Evolutionary conservation across 768 basidiomycete species (phyloP).

Genomic region (Chalciporus sphaerocephalus): DNA sequence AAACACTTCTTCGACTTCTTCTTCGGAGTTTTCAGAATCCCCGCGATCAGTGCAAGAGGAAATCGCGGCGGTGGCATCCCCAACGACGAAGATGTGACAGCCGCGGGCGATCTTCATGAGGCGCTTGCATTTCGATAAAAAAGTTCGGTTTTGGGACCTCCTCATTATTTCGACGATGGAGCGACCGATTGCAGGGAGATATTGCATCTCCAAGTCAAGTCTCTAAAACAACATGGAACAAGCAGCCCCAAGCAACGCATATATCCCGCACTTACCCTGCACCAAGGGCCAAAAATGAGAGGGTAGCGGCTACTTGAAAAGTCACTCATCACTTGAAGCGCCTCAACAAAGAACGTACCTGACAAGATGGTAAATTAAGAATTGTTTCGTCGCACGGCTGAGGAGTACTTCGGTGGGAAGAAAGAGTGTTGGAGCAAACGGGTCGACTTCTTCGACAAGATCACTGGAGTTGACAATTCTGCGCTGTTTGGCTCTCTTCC

Average conservation of each 20-base stretch:
- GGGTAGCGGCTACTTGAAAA: slow-evolving; percentile 59
- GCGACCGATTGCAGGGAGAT: slow-evolving; percentile 45
- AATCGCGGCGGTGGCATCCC: slow-evolving; percentile 26
- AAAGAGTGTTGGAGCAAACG: slow-evolving; percentile 53
- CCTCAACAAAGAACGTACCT: slow-evolving; percentile 37
- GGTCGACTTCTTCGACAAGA: slow-evolving; percentile 36
- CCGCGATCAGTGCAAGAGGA: slow-evolving; percentile 16
- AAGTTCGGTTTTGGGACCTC: slow-evolving; percentile 48
- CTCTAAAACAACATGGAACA: slow-evolving; percentile 38
- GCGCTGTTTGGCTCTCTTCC: slow-evolving; percentile 20
- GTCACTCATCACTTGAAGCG: slow-evolving; percentile 8
- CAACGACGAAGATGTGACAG: slow-evolving; percentile 25
- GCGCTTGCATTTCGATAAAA: slow-evolving; percentile 41
- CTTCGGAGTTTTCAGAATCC: slow-evolving; percentile 7
- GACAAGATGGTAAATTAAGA: slow-evolving; percentile 55
- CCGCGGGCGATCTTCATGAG: slow-evolving; percentile 38
- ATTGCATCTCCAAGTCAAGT: slow-evolving; percentile 49
- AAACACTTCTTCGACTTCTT: slow-evolving; percentile 9
- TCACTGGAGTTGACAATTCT: slow-evolving; percentile 12
- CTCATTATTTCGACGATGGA: slow-evolving; percentile 49
- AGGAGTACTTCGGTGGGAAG: slow-evolving; percentile 52
- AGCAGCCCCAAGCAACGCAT: slow-evolving; percentile 4
- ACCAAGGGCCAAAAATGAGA: slow-evolving; percentile 68
- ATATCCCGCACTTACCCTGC: slow-evolving; percentile 42
- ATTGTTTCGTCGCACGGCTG: slow-evolving; percentile 49